phyloP scores from a whole-genome alignment of 768 basidiomycete genomes.

The Trametes sanguinea region DNA sequence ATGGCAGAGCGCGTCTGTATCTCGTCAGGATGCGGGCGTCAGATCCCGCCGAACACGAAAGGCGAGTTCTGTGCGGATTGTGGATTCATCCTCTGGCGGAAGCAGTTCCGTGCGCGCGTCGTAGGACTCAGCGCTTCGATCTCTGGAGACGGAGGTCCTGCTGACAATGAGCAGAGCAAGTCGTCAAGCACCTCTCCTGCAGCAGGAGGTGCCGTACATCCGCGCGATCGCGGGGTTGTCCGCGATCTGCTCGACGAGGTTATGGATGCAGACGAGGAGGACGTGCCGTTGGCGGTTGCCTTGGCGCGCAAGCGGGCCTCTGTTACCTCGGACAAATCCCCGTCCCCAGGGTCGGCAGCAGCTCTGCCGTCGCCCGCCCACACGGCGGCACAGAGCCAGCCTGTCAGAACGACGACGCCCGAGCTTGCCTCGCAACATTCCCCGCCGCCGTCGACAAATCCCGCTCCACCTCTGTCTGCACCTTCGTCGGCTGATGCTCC shows the following conservation, averaged over 20 bases:
- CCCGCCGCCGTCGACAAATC: too few relatives aligned
- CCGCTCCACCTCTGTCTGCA: too few relatives aligned
- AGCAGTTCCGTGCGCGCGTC: slow-evolving; percentile 19
- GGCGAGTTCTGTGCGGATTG: slow-evolving; percentile 12
- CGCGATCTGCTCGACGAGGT: not conserved
- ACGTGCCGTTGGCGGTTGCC: not conserved
- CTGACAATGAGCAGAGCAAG: not conserved
- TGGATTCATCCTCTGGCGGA: slow-evolving; percentile 15
- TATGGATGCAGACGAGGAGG: not conserved
- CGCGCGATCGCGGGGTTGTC: too few relatives aligned
- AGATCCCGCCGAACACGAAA: not conserved
- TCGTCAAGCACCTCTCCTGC: too few relatives aligned
- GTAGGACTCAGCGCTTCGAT: not conserved
- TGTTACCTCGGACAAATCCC: not conserved
- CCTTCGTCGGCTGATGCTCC: too few relatives aligned
- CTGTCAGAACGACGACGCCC: too few relatives aligned
- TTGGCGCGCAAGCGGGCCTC: slow-evolving; percentile 1
- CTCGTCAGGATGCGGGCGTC: not conserved
- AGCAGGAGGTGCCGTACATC: too few relatives aligned
- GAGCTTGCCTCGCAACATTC: too few relatives aligned
- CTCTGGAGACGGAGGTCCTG: not conserved
- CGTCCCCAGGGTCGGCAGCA: too few relatives aligned
- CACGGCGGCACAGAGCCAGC: too few relatives aligned
- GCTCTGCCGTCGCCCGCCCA: too few relatives aligned
- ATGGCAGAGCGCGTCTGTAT: not conserved